Evolutionary conservation across 2,329 filamentous ascomycete genomes (phyloP).

Genomic region (Xylariaceae sp.): DNA sequence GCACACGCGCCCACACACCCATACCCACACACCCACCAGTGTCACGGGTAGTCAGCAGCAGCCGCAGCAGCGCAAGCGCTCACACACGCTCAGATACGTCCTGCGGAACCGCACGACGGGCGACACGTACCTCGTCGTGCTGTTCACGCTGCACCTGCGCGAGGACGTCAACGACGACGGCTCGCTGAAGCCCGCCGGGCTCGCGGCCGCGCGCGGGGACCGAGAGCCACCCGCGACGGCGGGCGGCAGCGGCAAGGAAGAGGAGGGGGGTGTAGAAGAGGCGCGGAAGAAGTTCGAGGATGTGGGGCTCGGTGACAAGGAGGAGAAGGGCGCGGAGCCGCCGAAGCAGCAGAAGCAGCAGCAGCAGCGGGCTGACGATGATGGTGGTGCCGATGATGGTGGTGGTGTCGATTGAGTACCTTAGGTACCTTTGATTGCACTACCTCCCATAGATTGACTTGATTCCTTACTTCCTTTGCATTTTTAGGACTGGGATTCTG

Average conservation of each 20-base stretch:
- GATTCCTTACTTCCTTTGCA: too few species aligned
- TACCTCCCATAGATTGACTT: too few species aligned
- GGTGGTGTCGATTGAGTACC: too few species aligned
- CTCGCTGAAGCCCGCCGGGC: conserved; percentile 35
- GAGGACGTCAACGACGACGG: conserved; percentile 57
- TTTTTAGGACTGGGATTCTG: too few species aligned
- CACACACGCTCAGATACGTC: conserved; percentile 84
- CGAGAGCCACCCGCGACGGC: conserved; percentile 17
- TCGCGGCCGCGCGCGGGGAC: conserved; percentile 26
- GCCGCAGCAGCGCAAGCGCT: conserved; percentile 45
- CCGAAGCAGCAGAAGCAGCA: too few species aligned
- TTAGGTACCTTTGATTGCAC: too few species aligned
- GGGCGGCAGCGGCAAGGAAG: conserved; percentile 13
- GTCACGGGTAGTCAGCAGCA: not conserved
- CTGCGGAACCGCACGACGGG: conserved; percentile 71
- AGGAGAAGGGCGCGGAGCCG: conserved; percentile 3
- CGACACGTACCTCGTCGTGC: conserved; percentile 70
- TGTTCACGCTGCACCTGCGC: conserved; percentile 69
- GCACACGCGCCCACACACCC: too few species aligned
- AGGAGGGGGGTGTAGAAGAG: conserved; percentile 25
- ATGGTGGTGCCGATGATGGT: too few species aligned
- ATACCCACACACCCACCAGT: too few species aligned
- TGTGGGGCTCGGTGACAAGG: conserved; percentile 11
- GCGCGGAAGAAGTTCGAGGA: conserved; percentile 29
- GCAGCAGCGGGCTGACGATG: too few species aligned